Percentiles rank a stretch among this genome's conserved stretches.
These are phyloP conservation scores for Ceratocystis alfenasii DNA, from an alignment of 2,329 filamentous ascomycete species.

Conservation along the genomic window DNA sequence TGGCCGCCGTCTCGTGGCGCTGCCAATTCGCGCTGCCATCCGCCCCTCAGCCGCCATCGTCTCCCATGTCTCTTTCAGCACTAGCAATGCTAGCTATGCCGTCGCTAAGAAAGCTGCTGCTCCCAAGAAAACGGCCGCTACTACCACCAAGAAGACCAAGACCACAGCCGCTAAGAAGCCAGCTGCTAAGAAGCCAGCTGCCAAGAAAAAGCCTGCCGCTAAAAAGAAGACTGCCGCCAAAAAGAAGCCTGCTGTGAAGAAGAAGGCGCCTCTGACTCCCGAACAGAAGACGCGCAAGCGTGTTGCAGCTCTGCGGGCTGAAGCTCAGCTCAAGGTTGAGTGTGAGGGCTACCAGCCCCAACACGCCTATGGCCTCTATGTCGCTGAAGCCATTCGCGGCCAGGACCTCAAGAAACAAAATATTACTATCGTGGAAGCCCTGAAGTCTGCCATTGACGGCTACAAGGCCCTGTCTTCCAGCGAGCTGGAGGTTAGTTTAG, in stretches of 20 bases:
- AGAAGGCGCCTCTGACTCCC: conserved; percentile 29
- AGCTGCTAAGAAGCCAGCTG: conserved; percentile 23
- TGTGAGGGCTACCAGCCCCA: conserved; percentile 25
- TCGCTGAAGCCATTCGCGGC: conserved; percentile 28
- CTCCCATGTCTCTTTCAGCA: conserved; percentile 12
- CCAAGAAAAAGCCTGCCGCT: conserved; percentile 24
- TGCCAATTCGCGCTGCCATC: conserved; percentile 19
- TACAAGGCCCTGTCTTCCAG: conserved; percentile 34
- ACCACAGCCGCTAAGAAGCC: conserved; percentile 25
- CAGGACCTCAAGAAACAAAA: conserved; percentile 7
- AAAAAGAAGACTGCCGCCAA: conserved; percentile 24
- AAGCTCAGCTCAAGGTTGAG: conserved; percentile 10
- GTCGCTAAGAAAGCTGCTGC: conserved; percentile 4
- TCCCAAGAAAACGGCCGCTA: conserved; percentile 15
- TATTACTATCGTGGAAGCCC: conserved; percentile 22
- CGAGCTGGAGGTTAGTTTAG: conserved; percentile 35
- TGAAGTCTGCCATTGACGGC: conserved; percentile 26
- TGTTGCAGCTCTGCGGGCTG: background rate
- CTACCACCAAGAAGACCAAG: conserved; percentile 26
- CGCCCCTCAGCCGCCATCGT: background rate
- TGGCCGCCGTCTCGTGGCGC: conserved; percentile 15
- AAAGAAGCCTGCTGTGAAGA: conserved; percentile 26
- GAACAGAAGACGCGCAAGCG: conserved; percentile 30
- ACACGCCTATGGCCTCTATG: conserved; percentile 31
- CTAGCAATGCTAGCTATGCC: conserved; percentile 2